These are phyloP conservation scores for Nepenthes gracilis DNA, from an alignment of 148 eudicot species.

Conservation along the genomic window DNA sequence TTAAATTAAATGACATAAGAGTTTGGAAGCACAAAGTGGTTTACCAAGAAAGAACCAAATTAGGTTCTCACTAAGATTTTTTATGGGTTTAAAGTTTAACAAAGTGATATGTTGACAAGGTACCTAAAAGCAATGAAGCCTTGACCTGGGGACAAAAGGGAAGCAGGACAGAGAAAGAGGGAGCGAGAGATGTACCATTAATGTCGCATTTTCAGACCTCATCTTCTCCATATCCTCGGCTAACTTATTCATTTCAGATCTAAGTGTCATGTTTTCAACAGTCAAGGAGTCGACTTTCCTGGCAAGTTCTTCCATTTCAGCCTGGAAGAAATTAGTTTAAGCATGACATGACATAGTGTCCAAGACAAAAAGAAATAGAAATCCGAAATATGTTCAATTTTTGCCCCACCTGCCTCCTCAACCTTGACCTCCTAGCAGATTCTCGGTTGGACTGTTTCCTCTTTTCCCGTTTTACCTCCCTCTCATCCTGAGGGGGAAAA, in stretches of 20 bases:
- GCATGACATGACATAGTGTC: not conserved
- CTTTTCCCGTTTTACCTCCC: slow-evolving; percentile 36
- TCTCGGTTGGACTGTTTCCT: slow-evolving; percentile 42
- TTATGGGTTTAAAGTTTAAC: not conserved
- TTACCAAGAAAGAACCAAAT: not conserved
- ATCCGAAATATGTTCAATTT: not conserved
- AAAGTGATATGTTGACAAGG: not conserved
- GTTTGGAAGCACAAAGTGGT: too few relatives aligned
- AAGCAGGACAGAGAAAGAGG: too few relatives aligned
- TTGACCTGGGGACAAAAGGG: not conserved
- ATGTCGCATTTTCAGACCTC: slow-evolving; percentile 24
- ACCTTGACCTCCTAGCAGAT: slow-evolving; percentile 40
- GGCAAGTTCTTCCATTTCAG: slow-evolving; percentile 40
- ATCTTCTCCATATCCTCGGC: slow-evolving; percentile 27
- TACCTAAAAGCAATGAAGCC: not conserved
- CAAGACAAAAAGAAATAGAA: not conserved
- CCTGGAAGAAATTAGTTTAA: slow-evolving; percentile 15
- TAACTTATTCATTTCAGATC: slow-evolving; percentile 33
- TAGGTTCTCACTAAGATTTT: not conserved
- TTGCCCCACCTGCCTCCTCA: slow-evolving; percentile 28
- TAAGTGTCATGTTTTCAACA: slow-evolving; percentile 32
- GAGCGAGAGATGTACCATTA: slow-evolving; percentile 16
- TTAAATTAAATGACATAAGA: too few relatives aligned
- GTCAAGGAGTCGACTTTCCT: slow-evolving; percentile 33
- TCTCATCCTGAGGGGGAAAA: slow-evolving; percentile 19